A percentile compares a stretch with the other conserved stretches of the same genome.
Conservation (phyloP, 257 asterid species). For the Salvia hispanica region DNA sequence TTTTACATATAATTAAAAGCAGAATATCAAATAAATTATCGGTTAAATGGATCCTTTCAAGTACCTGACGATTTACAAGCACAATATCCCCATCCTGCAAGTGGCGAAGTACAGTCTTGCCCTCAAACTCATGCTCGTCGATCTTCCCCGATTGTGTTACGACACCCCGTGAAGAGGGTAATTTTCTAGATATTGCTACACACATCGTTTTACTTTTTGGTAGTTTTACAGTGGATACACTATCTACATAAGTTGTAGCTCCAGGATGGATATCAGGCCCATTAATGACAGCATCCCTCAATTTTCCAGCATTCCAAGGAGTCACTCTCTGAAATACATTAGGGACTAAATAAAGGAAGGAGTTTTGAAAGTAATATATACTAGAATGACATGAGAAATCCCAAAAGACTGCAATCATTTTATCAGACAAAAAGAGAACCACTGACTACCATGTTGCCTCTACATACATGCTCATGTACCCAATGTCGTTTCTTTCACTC, state of each 20-base stretch:
- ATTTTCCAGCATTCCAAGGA: slow-evolving; percentile 87
- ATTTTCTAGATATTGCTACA: slow-evolving; percentile 66
- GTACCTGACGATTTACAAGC: slow-evolving; percentile 96
- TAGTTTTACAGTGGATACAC: slow-evolving; percentile 57
- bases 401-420: slow-evolving; percentile 4
- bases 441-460: slow-evolving; percentile 1
- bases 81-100: slow-evolving; percentile 97
- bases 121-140: slow-evolving; percentile 72
- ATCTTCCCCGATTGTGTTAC: slow-evolving; percentile 61
- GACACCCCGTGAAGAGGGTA: slow-evolving; percentile 85
- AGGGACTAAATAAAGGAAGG: slow-evolving; percentile 8
- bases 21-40: slow-evolving; percentile 14
- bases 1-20: slow-evolving; percentile 6
- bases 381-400: background rate
- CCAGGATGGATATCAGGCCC: slow-evolving; percentile 96
- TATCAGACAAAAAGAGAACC: background rate
- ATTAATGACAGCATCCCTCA: slow-evolving; percentile 75
- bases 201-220: slow-evolving; percentile 53
- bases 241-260: slow-evolving; percentile 67
- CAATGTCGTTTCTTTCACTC: background rate
- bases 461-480: background rate
- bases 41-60: slow-evolving; percentile 26
- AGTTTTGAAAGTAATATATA: background rate
- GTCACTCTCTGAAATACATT: slow-evolving; percentile 73
- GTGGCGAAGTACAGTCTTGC: slow-evolving; percentile 83